Base-by-base conservation (phyloP, 2,329 filamentous ascomycete genomes). In the Diaporthe caulivora region DNA sequence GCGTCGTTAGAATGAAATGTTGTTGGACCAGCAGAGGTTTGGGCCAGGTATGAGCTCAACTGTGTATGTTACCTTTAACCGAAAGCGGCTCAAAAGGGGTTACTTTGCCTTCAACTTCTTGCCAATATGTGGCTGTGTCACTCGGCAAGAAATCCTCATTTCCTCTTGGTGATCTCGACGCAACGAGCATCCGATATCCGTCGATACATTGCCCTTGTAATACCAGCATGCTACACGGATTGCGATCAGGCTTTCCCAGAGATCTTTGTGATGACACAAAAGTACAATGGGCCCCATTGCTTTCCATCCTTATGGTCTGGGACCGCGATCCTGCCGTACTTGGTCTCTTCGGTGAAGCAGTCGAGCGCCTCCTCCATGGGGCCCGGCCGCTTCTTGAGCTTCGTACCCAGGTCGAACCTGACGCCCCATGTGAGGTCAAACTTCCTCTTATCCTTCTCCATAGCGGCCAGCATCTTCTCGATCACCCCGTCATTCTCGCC, bases 401-500 rank as follows among this genome's bases (percentile, higher is more conserved):
- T 24, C n/a, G 55, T 73, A 21, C 71, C 71, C 71, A 73, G 8
- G 37, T 73, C 65, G 21, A 82, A 79, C 29, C 76, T 77, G 17
- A 81, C 76, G 31, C 76, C 77, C 83, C 81, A 84, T 17, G 37
- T 72, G 31, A 75, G 65, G 17, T 77, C 76, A 67, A 76, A 79
- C 72, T 83, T 84, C 77, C 80, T 83, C 51, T 77, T 76, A 53
- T 83, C 81, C 77, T 84, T 83, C 62, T 79, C 78, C 26, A 82
- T 76, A 47, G 80, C 75, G 37, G 78, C 79, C 18, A 81, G 40
- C 47, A 79, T 79, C 70, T 80, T 82, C 71, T 82, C 81, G 2
- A 85, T 74, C 17, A 85, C 83, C 17, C 79, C 80, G 70, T 85
- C 83, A 49, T 85, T 85, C 80, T 85, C 83, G 0, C 79, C 81